These are phyloP conservation scores for Pueraria montana DNA, from an alignment of 306 rosid species.

Conservation along the genomic window DNA sequence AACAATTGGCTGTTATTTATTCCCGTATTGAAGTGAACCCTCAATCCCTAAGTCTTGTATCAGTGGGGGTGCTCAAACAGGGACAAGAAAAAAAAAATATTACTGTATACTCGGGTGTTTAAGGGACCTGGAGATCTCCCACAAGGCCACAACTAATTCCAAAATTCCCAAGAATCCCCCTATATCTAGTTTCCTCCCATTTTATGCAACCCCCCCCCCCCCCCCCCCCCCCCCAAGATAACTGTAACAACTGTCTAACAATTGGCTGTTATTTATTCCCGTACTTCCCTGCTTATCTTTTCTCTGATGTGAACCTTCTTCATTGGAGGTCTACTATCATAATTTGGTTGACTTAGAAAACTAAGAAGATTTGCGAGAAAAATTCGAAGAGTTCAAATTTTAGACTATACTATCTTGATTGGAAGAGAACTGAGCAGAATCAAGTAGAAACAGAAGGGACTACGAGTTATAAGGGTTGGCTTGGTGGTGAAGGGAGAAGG, in stretches of 20 bases:
- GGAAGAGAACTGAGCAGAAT: not conserved
- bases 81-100: not conserved
- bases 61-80: not conserved
- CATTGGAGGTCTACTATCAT: not conserved
- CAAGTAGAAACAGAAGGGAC: too few species aligned
- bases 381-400: not conserved
- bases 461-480: too few species aligned
- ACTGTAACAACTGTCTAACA: not conserved
- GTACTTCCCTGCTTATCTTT: not conserved
- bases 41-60: not conserved
- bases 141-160: not conserved
- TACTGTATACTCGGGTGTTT: not conserved
- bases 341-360: not conserved
- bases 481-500: too few species aligned
- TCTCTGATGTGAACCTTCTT: not conserved
- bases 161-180: not conserved
- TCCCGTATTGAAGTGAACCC: not conserved
- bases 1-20: not conserved
- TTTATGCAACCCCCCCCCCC: not conserved
- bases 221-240: not conserved
- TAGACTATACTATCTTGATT: not conserved
- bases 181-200: not conserved
- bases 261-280: not conserved
- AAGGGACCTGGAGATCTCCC: not conserved
- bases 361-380: not conserved